phyloP scores from a whole-genome alignment of 2,329 filamentous ascomycete species.

The Alternaria incomplexa region DNA sequence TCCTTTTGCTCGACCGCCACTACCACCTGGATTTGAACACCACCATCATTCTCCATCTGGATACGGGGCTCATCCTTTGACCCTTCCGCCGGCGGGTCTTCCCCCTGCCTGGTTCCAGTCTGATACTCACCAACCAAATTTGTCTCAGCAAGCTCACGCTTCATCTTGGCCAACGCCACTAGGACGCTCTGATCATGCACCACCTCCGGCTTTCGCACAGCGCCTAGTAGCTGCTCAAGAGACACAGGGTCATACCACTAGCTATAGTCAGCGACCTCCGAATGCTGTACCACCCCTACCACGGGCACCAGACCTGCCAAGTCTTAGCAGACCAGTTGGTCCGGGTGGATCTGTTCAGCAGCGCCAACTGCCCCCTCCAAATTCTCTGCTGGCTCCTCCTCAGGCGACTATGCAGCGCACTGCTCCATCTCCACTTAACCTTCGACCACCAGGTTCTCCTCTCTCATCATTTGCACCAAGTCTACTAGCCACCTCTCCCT shows the following conservation, averaged over 20 bases:
- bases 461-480: slow-evolving; percentile 13
- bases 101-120: not conserved
- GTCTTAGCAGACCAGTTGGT: not conserved
- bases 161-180: not conserved
- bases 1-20: not conserved
- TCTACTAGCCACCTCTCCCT: slow-evolving; percentile 21
- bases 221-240: not conserved
- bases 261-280: not conserved
- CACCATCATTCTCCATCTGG: not conserved
- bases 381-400: not conserved
- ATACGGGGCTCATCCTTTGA: not conserved
- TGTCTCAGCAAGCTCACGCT: not conserved
- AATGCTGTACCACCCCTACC: not conserved
- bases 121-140: not conserved
- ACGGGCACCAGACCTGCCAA: not conserved
- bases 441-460: slow-evolving; percentile 9
- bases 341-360: not conserved
- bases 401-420: slow-evolving; percentile 20
- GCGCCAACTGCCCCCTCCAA: not conserved
- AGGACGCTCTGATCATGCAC: not conserved
- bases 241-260: not conserved
- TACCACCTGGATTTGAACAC: not conserved
- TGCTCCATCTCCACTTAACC: slow-evolving; percentile 13
- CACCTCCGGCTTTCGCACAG: slow-evolving; percentile 1
- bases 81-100: not conserved